Percentiles rank a stretch among this genome's conserved stretches.
Conservation (phyloP, 805 yeast species). For the Kuraishia piskuri region DNA sequence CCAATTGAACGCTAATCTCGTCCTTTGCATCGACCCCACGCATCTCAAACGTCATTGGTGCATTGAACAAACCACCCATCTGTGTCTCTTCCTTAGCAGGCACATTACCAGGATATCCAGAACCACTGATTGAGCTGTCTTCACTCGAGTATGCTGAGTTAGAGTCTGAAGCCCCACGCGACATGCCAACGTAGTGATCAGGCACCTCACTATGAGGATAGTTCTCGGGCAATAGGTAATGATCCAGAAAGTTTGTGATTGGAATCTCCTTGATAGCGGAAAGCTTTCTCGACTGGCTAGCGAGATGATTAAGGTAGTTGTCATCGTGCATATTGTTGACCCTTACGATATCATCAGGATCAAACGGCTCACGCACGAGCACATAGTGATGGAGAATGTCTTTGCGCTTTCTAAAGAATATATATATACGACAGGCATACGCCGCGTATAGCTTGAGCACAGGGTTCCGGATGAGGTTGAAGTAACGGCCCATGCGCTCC, state of each 20-base stretch:
- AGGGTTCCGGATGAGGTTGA: neutral
- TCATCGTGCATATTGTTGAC: neutral
- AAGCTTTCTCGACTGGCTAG: neutral
- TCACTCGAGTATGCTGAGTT: neutral
- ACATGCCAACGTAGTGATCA: neutral
- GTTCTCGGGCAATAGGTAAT: neutral
- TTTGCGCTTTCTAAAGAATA: neutral
- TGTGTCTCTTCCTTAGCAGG: neutral
- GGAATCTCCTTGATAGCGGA: neutral
- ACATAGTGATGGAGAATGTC: neutral
- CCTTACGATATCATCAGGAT: neutral
- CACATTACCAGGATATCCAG: neutral
- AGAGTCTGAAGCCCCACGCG: neutral
- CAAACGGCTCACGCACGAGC: conserved; percentile 1
- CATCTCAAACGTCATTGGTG: neutral
- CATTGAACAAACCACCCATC: neutral
- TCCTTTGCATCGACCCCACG: neutral
- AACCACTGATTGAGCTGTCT: neutral
- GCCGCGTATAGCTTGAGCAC: neutral
- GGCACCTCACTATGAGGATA: neutral
- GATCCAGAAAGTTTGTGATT: neutral
- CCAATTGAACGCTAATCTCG: neutral
- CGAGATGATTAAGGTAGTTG: neutral
- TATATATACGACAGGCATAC: neutral
- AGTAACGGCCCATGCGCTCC: neutral